Conservation (phyloP, 2,329 filamentous ascomycete genomes). For the Amphichorda felina region DNA sequence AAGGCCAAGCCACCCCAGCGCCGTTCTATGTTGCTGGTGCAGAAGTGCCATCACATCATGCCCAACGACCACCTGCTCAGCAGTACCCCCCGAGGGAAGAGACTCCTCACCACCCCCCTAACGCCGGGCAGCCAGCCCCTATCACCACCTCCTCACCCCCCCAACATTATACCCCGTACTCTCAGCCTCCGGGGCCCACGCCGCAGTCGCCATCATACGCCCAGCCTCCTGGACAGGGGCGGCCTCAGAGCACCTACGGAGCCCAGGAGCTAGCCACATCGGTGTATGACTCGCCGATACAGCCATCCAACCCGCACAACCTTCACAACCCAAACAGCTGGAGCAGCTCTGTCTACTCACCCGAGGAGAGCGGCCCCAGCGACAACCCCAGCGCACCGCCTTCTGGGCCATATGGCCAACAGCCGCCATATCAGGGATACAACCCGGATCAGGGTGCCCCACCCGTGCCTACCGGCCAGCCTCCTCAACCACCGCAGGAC, state of each 20-base stretch:
- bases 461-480: constrained; percentile 24
- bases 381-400: constrained; percentile 14
- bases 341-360: constrained; percentile 33
- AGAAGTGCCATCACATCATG: constrained; percentile 33
- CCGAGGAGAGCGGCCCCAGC: constrained; percentile 26
- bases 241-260: constrained; percentile 56
- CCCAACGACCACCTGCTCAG: constrained; percentile 8
- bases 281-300: constrained; percentile 63
- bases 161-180: constrained; percentile 30
- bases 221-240: constrained; percentile 29
- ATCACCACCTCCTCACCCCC: constrained; percentile 39
- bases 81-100: constrained; percentile 41
- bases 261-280: constrained; percentile 71
- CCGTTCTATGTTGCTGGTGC: constrained; percentile 56
- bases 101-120: constrained; percentile 33
- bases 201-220: constrained; percentile 22
- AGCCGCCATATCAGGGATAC: constrained; percentile 30
- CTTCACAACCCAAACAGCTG: constrained; percentile 22
- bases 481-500: constrained; percentile 14
- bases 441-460: constrained; percentile 19
- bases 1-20: constrained; percentile 34
- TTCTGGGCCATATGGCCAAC: constrained; percentile 8
- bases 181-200: constrained; percentile 15
- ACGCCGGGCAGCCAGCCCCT: constrained; percentile 34
- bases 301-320: constrained; percentile 33